Evolutionary conservation across 768 basidiomycete species (phyloP).

Genomic region (Lactarius hatsudake): DNA sequence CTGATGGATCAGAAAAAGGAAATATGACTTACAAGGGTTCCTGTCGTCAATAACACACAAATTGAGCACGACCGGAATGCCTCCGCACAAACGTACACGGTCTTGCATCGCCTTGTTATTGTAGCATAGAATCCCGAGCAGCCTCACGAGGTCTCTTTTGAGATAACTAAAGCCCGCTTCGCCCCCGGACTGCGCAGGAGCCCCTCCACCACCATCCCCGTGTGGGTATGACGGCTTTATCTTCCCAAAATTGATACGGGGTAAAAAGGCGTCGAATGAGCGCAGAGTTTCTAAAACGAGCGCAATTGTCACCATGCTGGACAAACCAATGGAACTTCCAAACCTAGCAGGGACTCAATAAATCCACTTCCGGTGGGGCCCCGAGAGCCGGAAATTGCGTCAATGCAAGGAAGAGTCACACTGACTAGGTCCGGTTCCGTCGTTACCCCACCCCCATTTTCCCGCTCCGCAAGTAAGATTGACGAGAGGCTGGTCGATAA

Average conservation of each 20-base stretch:
- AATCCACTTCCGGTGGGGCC: constrained; percentile 23
- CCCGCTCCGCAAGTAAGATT: constrained; percentile 20
- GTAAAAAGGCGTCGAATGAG: constrained; percentile 77
- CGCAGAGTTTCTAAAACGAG: constrained; percentile 59
- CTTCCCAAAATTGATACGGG: constrained; percentile 79
- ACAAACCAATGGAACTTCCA: not conserved
- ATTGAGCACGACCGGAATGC: constrained; percentile 80
- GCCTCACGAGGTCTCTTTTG: constrained; percentile 85
- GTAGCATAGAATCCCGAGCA: constrained; percentile 77
- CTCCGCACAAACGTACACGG: constrained; percentile 63
- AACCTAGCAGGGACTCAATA: constrained; percentile 31
- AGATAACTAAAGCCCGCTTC: constrained; percentile 73
- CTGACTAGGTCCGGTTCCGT: constrained; percentile 12
- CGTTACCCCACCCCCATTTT: constrained; percentile 1
- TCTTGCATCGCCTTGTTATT: constrained; percentile 68
- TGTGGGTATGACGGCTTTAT: constrained; percentile 37
- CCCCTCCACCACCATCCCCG: not conserved
- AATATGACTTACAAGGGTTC: constrained; percentile 76
- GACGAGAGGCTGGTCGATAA: constrained; percentile 22
- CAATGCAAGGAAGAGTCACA: constrained; percentile 13
- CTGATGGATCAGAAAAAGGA: constrained; percentile 4
- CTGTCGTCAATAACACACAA: constrained; percentile 87
- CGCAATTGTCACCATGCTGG: not conserved
- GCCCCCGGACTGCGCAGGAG: constrained; percentile 31
- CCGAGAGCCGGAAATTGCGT: constrained; percentile 12